Evolutionary conservation across 2,329 filamentous ascomycete genomes (phyloP).

Genomic region (Talaromyces islandicus): DNA sequence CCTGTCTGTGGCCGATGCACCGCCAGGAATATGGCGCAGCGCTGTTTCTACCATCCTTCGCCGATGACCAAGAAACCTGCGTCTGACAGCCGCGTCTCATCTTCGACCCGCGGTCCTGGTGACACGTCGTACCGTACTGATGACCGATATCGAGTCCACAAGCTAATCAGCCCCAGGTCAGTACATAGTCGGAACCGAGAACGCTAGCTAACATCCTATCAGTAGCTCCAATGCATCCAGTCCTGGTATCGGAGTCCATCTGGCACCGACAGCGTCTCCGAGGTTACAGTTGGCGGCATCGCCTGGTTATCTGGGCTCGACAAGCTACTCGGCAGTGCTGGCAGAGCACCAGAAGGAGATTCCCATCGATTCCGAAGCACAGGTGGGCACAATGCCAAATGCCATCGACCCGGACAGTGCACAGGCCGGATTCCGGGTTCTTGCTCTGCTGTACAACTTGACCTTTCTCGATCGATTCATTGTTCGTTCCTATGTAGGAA

Average conservation of each 20-base stretch:
- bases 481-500: constrained; percentile 19
- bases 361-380: constrained; percentile 23
- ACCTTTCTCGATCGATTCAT: constrained; percentile 21
- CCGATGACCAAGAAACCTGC: constrained; percentile 28
- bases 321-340: constrained; percentile 29
- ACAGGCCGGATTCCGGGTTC: constrained; percentile 25
- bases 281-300: constrained; percentile 18
- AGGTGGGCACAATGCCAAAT: constrained; percentile 6
- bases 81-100: neutral
- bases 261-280: constrained; percentile 1
- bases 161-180: constrained; percentile 2
- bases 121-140: constrained; percentile 14
- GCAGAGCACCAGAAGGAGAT: constrained; percentile 28
- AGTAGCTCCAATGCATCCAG: constrained; percentile 2
- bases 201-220: neutral
- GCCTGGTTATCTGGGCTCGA: constrained; percentile 30
- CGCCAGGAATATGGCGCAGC: constrained; percentile 21
- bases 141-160: constrained; percentile 7
- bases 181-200: neutral
- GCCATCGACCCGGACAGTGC: constrained; percentile 21
- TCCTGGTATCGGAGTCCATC: constrained; percentile 2
- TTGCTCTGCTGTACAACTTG: constrained; percentile 23
- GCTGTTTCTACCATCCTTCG: constrained; percentile 33
- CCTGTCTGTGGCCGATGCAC: constrained; percentile 20
- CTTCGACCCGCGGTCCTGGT: constrained; percentile 11